phyloP scores from a whole-genome alignment of 352 stramenopile genomes.

The Globisporangium splendens region DNA sequence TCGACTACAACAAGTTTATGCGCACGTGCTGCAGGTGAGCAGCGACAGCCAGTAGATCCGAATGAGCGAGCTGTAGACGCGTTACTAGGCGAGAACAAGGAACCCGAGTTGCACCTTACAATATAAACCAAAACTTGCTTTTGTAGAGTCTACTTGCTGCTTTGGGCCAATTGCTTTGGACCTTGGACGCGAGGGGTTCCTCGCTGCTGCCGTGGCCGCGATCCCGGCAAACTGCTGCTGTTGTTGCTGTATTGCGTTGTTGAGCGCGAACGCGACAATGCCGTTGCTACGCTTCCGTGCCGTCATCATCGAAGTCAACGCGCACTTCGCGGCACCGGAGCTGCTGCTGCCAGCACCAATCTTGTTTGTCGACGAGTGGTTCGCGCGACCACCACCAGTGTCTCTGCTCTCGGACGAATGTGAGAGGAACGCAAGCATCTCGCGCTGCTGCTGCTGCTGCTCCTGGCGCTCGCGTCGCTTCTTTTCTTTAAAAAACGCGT shows the following conservation, averaged over 20 bases:
- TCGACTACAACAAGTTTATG: constrained; percentile 82
- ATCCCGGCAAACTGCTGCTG: constrained; percentile 1
- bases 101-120: too few relatives aligned
- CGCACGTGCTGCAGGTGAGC: constrained; percentile 40
- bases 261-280: constrained; percentile 7
- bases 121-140: too few relatives aligned
- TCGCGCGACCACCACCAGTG: neutral
- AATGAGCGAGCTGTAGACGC: too few relatives aligned
- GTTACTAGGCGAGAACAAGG: too few relatives aligned
- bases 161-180: neutral
- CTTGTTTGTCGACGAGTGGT: neutral
- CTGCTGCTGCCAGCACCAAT: neutral
- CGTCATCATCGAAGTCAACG: neutral
- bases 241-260: neutral
- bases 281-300: constrained; percentile 21
- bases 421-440: constrained; percentile 9
- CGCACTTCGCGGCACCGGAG: too few relatives aligned
- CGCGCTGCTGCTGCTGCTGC: constrained; percentile 23
- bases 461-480: constrained; percentile 33
- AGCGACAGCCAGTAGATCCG: neutral
- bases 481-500: constrained; percentile 48
- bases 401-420: neutral
- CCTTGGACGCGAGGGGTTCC: too few relatives aligned
- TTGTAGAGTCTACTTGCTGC: neutral
- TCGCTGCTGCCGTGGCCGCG: neutral